phyloP scores from a whole-genome alignment of 257 asterid species.

The Euphrasia confusa region DNA sequence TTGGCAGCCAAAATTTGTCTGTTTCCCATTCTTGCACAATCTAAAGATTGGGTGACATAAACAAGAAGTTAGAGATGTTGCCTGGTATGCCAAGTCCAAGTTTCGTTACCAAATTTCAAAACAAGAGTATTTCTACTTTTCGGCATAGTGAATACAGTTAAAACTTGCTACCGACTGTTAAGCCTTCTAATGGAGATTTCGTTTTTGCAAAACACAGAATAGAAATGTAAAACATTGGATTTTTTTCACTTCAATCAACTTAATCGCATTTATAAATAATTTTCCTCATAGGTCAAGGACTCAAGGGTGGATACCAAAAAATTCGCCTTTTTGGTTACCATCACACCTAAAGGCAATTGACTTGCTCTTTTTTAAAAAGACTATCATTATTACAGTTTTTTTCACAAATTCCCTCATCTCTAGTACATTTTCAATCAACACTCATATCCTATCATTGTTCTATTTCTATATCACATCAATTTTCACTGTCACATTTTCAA shows the following conservation, averaged over 20 bases:
- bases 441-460: not conserved
- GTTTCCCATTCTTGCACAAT: conserved; percentile 76
- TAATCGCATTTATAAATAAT: too few species aligned
- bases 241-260: conserved; percentile 6
- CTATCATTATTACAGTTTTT: not conserved
- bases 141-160: conserved; percentile 4
- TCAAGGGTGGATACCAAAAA: not conserved
- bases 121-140: not conserved
- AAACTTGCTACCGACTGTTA: conserved; percentile 4
- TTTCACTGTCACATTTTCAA: too few species aligned
- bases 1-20: conserved; percentile 84
- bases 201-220: conserved; percentile 1
- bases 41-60: conserved; percentile 35
- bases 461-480: not conserved
- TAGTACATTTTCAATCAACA: not conserved
- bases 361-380: too few species aligned
- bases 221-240: too few species aligned
- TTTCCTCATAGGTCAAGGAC: not conserved
- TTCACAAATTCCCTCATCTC: not conserved
- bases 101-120: conserved; percentile 12
- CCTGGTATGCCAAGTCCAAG: conserved; percentile 16
- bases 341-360: not conserved
- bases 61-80: conserved; percentile 23
- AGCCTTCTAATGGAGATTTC: conserved; percentile 2
- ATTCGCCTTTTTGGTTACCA: not conserved